Evolutionary conservation across 2,329 filamentous ascomycete genomes (phyloP).

Genomic region (Parasarocladium wereldwijsianum): DNA sequence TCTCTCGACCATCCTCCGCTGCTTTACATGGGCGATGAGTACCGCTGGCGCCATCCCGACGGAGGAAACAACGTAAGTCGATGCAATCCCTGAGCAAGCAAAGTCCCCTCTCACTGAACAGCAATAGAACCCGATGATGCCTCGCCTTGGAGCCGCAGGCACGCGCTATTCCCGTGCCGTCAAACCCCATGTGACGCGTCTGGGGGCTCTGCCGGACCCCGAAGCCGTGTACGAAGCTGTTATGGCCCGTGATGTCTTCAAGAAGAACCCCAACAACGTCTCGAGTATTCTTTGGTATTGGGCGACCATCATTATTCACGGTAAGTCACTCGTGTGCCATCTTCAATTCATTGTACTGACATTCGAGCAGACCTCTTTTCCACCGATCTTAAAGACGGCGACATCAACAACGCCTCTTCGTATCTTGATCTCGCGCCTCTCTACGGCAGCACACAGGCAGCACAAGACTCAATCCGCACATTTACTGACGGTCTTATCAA

Average conservation of each 20-base stretch:
- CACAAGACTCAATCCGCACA: conserved; percentile 52
- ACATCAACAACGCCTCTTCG: conserved; percentile 50
- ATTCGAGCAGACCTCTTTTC: conserved; percentile 56
- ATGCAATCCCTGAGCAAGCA: not conserved
- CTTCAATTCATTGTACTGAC: no score
- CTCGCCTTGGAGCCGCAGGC: conserved; percentile 51
- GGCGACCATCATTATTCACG: conserved; percentile 61
- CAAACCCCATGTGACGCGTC: conserved; percentile 40
- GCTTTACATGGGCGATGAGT: conserved; percentile 47
- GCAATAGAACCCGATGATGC: conserved; percentile 45
- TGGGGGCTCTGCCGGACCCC: conserved; percentile 54
- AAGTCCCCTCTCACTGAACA: not conserved
- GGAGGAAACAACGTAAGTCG: conserved; percentile 48
- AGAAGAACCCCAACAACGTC: conserved; percentile 54
- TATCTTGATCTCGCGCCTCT: conserved; percentile 60
- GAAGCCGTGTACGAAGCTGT: conserved; percentile 45
- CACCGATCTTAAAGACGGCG: conserved; percentile 47
- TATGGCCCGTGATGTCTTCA: conserved; percentile 36
- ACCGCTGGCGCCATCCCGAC: conserved; percentile 52
- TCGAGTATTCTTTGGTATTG: conserved; percentile 60
- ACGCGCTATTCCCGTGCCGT: conserved; percentile 53
- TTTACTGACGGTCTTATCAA: conserved; percentile 60
- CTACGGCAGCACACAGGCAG: conserved; percentile 53
- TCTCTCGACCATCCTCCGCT: conserved; percentile 59
- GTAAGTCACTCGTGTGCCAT: conserved; percentile 27